Percentiles rank a stretch among this genome's conserved stretches.
These are phyloP conservation scores for Fonsecaea multimorphosa DNA, from an alignment of 2,329 filamentous ascomycete species.

Conservation along the genomic window DNA sequence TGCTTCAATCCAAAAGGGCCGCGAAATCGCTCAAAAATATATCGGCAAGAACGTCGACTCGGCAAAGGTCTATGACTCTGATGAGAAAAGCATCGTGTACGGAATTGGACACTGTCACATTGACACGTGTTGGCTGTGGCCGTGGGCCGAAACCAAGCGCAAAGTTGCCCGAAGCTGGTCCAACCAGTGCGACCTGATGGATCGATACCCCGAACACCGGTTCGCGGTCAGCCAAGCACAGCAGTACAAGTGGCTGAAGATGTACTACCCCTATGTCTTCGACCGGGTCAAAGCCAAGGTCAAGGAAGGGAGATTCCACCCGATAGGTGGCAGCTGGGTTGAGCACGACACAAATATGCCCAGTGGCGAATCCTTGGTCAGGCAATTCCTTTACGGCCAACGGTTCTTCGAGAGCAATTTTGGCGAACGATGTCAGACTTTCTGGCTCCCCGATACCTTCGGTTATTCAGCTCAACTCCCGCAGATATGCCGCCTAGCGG, in stretches of 20 bases:
- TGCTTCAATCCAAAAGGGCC: conserved; percentile 76
- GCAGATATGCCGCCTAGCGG: conserved; percentile 89
- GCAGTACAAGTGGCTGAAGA: conserved; percentile 96
- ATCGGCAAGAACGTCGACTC: conserved; percentile 82
- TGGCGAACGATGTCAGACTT: conserved; percentile 84
- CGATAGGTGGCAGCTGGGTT: conserved; percentile 97
- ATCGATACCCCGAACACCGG: conserved; percentile 89
- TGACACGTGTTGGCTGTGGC: conserved; percentile 98
- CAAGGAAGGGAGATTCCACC: conserved; percentile 87
- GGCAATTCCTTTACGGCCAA: conserved; percentile 95
- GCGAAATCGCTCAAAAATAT: conserved; percentile 82
- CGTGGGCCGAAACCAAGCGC: conserved; percentile 95
- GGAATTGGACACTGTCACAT: conserved; percentile 97
- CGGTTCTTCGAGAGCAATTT: conserved; percentile 94
- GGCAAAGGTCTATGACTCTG: conserved; percentile 79
- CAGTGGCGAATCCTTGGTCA: conserved; percentile 88
- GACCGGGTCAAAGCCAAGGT: conserved; percentile 91
- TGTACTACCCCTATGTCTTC: conserved; percentile 84
- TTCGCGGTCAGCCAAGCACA: conserved; percentile 95
- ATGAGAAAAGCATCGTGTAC: conserved; percentile 76
- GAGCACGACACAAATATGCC: conserved; percentile 99
- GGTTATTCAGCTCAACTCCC: conserved; percentile 95
- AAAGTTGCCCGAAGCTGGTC: conserved; percentile 97
- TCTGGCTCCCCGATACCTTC: conserved; percentile 98
- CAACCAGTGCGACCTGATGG: conserved; percentile 93